Percentiles rank a stretch among this genome's conserved stretches.
Evolutionary conservation across 208 protist species (phyloP).

Genomic region (Leptomonas pyrrhocoris): DNA sequence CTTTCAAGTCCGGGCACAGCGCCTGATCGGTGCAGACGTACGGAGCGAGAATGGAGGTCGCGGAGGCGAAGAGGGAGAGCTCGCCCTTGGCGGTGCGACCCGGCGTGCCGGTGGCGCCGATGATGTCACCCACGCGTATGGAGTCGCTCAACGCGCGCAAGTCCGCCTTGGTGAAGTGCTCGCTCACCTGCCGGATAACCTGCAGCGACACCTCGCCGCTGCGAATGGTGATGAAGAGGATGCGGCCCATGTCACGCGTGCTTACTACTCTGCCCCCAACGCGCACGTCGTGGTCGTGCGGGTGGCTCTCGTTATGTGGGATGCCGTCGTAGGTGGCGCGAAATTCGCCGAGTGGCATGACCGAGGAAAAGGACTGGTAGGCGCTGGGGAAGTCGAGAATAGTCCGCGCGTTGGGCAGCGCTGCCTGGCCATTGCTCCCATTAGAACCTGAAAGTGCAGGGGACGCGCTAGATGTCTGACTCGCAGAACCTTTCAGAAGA

Average conservation of each 20-base stretch:
- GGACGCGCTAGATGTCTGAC: no score
- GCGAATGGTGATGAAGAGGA: constrained; percentile 83
- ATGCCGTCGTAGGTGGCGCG: constrained; percentile 46
- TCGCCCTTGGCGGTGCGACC: constrained; percentile 84
- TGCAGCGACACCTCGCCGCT: constrained; percentile 69
- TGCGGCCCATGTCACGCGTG: constrained; percentile 83
- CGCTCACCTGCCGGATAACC: constrained; percentile 64
- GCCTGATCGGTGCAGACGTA: constrained; percentile 89
- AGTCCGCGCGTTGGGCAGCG: constrained; percentile 33
- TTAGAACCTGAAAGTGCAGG: no score
- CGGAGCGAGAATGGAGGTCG: constrained; percentile 65
- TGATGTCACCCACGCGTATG: constrained; percentile 82
- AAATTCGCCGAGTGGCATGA: constrained; percentile 56
- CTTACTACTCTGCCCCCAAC: constrained; percentile 79
- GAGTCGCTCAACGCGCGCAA: constrained; percentile 53
- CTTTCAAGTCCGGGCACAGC: constrained; percentile 75
- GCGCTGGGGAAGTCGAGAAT: constrained; percentile 49
- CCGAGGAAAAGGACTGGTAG: constrained; percentile 70
- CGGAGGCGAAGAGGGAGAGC: constrained; percentile 73
- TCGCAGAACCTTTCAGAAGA: no score
- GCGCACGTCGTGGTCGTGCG: constrained; percentile 37
- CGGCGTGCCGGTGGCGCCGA: constrained; percentile 80
- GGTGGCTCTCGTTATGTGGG: constrained; percentile 3
- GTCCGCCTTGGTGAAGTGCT: constrained; percentile 50
- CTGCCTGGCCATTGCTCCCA: background rate